Evolutionary conservation across 805 yeast genomes (phyloP).

Genomic region (Candida vaughaniae): DNA sequence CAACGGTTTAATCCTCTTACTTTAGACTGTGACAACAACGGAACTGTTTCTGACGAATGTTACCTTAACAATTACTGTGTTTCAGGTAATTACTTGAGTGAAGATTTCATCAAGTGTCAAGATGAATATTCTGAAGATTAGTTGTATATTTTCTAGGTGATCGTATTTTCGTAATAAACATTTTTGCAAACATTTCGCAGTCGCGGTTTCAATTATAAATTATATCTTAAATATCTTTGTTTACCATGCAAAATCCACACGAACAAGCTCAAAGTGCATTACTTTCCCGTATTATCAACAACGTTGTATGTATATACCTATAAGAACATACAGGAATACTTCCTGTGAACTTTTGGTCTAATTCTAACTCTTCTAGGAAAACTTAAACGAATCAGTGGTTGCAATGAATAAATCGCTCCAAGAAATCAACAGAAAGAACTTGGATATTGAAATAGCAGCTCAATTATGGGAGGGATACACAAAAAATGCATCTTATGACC

Average conservation of each 20-base stretch:
- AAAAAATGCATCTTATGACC: slow-evolving; percentile 66
- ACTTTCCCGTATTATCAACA: slow-evolving; percentile 70
- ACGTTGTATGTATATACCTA: slow-evolving; percentile 57
- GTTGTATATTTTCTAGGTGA: too few relatives aligned
- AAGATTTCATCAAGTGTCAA: slow-evolving; percentile 9
- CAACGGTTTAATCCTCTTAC: slow-evolving; percentile 56
- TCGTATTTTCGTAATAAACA: neutral
- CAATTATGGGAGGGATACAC: slow-evolving; percentile 80
- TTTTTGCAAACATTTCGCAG: too few relatives aligned
- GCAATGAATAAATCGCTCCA: slow-evolving; percentile 61
- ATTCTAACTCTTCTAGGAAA: slow-evolving; percentile 42
- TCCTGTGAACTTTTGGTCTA: neutral
- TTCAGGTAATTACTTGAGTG: slow-evolving; percentile 10
- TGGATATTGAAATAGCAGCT: slow-evolving; percentile 67
- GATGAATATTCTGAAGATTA: too few relatives aligned
- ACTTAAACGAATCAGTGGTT: slow-evolving; percentile 67
- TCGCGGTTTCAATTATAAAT: slow-evolving; percentile 2
- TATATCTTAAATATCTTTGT: neutral
- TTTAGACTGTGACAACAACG: slow-evolving; percentile 44
- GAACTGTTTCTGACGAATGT: slow-evolving; percentile 20
- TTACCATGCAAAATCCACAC: slow-evolving; percentile 78
- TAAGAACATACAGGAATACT: too few relatives aligned
- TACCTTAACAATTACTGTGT: slow-evolving; percentile 22
- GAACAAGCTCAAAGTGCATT: slow-evolving; percentile 78
- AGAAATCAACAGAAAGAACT: slow-evolving; percentile 62